These are phyloP conservation scores for Aaosphaeria arxii DNA, from an alignment of 2,329 filamentous ascomycete genomes.

Conservation along the genomic window DNA sequence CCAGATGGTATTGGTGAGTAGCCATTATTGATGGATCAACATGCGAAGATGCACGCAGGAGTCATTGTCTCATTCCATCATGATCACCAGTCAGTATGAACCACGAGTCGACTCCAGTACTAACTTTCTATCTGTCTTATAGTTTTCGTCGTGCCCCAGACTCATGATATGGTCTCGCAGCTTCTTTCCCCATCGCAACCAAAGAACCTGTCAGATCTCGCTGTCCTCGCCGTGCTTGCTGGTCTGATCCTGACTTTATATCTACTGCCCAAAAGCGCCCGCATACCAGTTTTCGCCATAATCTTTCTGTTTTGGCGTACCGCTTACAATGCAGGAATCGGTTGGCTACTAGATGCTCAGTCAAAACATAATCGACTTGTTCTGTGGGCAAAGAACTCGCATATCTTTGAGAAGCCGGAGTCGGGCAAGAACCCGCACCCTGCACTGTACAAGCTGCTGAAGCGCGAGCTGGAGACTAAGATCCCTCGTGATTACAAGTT, in stretches of 20 bases:
- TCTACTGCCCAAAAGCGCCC: slow-evolving; percentile 65
- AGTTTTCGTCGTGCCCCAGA: slow-evolving; percentile 96
- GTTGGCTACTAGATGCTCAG: slow-evolving; percentile 82
- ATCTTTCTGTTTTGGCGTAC: slow-evolving; percentile 91
- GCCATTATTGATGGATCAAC: neutral
- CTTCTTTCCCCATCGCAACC: slow-evolving; percentile 90
- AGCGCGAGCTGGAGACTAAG: slow-evolving; percentile 89
- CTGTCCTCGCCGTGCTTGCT: slow-evolving; percentile 74
- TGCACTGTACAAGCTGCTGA: slow-evolving; percentile 77
- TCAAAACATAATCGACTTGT: slow-evolving; percentile 85
- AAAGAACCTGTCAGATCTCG: slow-evolving; percentile 85
- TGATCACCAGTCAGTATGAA: too few species aligned
- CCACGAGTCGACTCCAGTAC: slow-evolving; percentile 2
- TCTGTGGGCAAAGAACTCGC: slow-evolving; percentile 80
- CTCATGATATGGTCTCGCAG: slow-evolving; percentile 98
- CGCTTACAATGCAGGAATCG: slow-evolving; percentile 92
- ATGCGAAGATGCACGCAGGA: too few species aligned
- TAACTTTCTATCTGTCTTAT: slow-evolving; percentile 11
- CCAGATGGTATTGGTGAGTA: slow-evolving; percentile 83
- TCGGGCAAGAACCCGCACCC: slow-evolving; percentile 81
- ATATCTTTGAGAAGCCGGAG: slow-evolving; percentile 79
- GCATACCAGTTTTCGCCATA: slow-evolving; percentile 74
- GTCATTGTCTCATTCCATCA: neutral
- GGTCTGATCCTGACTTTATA: slow-evolving; percentile 73
- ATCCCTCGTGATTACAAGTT: slow-evolving; percentile 93